Conservation (phyloP, 1,284 basidiomycete genomes). For the Ganoderma lingzhi region DNA sequence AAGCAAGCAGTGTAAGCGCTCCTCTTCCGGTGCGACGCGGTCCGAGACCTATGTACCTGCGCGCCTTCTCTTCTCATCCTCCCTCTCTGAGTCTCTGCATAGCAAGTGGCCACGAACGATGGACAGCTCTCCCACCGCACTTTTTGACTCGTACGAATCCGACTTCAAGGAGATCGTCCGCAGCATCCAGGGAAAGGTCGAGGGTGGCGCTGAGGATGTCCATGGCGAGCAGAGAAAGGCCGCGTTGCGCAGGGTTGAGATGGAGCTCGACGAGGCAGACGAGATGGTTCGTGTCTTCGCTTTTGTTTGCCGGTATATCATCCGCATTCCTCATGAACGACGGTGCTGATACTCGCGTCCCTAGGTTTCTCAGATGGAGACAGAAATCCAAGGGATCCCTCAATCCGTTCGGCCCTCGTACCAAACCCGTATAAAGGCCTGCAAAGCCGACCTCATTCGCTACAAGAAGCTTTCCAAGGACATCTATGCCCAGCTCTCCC, state of each 20-base stretch:
- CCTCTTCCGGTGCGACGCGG: background rate
- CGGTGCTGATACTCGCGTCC: conserved; percentile 14
- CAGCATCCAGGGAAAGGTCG: conserved; percentile 74
- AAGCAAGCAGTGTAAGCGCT: background rate
- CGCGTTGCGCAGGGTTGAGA: conserved; percentile 85
- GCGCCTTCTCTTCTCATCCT: background rate
- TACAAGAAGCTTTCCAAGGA: conserved; percentile 85
- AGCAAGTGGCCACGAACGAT: conserved; percentile 47
- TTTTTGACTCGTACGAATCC: conserved; percentile 85
- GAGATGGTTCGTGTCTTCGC: conserved; percentile 76
- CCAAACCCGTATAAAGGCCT: conserved; percentile 73
- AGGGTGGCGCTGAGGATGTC: conserved; percentile 63
- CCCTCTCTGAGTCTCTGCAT: background rate
- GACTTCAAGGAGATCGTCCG: conserved; percentile 81
- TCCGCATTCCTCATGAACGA: background rate
- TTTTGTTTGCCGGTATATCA: background rate
- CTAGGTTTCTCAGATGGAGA: conserved; percentile 98
- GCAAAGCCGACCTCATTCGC: conserved; percentile 76
- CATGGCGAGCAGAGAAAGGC: conserved; percentile 84
- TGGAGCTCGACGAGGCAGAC: conserved; percentile 98
- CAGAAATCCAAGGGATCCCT: conserved; percentile 97
- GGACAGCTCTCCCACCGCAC: conserved; percentile 80
- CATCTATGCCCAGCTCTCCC: conserved; percentile 62
- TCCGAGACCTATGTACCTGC: no score
- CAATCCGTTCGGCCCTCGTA: conserved; percentile 82